Conservation (phyloP, 257 asterid genomes). For the Phtheirospermum japonicum region DNA sequence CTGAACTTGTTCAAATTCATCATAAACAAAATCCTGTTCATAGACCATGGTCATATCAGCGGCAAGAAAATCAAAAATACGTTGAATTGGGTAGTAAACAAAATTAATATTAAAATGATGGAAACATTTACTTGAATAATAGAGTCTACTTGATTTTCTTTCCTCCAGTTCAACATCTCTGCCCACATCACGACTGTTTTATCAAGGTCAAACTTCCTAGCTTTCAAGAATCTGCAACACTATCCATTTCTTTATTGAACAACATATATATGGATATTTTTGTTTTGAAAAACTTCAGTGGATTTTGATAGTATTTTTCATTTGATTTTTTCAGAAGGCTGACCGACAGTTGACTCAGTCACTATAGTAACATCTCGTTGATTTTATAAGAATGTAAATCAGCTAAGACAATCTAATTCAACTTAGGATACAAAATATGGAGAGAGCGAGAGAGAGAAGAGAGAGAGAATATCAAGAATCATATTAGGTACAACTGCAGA, state of each 20-base stretch:
- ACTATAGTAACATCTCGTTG: neutral
- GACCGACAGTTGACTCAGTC: neutral
- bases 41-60: slow-evolving; percentile 18
- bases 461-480: neutral
- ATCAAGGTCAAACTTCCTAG: slow-evolving; percentile 96
- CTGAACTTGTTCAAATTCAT: slow-evolving; percentile 78
- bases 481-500: slow-evolving; percentile 1
- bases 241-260: slow-evolving; percentile 15
- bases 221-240: slow-evolving; percentile 76
- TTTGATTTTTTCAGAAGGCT: neutral
- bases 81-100: slow-evolving; percentile 4
- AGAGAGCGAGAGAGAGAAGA: neutral
- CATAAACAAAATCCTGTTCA: slow-evolving; percentile 78
- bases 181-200: slow-evolving; percentile 88
- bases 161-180: slow-evolving; percentile 96
- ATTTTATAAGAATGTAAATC: slow-evolving; percentile 9
- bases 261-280: neutral
- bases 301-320: neutral
- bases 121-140: slow-evolving; percentile 62
- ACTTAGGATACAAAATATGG: neutral
- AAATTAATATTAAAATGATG: slow-evolving; percentile 8
- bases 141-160: slow-evolving; percentile 77
- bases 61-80: slow-evolving; percentile 18
- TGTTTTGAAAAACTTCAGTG: slow-evolving; percentile 11
- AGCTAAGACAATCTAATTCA: slow-evolving; percentile 9